Evolutionary conservation across 2,329 filamentous ascomycete genomes (phyloP), one percentile per base, ranked within the genome.

Genomic region (Lachnellula arida): DNA sequence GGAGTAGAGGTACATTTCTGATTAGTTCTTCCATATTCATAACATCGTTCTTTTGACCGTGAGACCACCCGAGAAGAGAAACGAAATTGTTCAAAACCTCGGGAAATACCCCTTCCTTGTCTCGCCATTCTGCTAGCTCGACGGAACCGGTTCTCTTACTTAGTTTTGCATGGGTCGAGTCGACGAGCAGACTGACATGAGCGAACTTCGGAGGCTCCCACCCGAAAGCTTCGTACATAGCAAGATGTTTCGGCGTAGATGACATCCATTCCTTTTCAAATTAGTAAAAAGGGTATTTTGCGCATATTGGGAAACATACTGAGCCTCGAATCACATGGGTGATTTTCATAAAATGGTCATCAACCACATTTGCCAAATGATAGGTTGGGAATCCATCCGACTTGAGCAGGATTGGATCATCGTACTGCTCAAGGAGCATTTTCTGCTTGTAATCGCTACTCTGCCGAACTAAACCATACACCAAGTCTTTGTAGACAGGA

Each of bases 361-460:
- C 94, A 4, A 99, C 87, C 8, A 99, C 93, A 68, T 97, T 99
- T 4, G 94, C 94, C 59, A 99, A 86, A 72, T 99, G 94, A 68
- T 99, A 99, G 0, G 95, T 99, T 0, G 94, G 94, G 61, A 88
- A 88, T 0, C 91, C 92, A 69, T 99, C 94, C 0, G 86, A 87
- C 72, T 99, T 99, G 58, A 97, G 76, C 42, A 99, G 77, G 58
- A 99, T 89, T 19, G 91, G 93, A 67, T 97, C 92, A 63, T 94
- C 90, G 60, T 79, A 86, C 23, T 55, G 60, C n/a, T 39, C 52
- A 23, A 52, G 52, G 34, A 78, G 37, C 72, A 73, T 53, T 46
- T 48, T 52, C n/a, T 15, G 56, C 72, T 74, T 50, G 72, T 66
- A 37, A 72, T 71, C 55, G 71, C 62, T 46, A 70, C 73, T 68